These are phyloP conservation scores for cucumber (Cucumis sativus) DNA, from an alignment of 306 rosid species.

Conservation along the genomic window Cucumber_9930_V3 NC_026659.2:7495001-7495500, in stretches of 20 bases:
- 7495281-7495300: constrained; percentile 45
- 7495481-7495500: not conserved
- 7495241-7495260: constrained; percentile 3
- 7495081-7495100: no score
- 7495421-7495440: constrained; percentile 21
- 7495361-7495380: constrained; percentile 11
- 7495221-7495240: not conserved
- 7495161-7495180: not conserved
- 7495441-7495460: constrained; percentile 59
- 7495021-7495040: no score
- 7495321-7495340: constrained; percentile 35
- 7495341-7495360: constrained; percentile 8
- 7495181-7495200: not conserved
- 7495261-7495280: constrained; percentile 72
- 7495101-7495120: no score
- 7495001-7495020: no score
- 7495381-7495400: constrained; percentile 36
- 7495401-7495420: constrained; percentile 46
- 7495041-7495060: no score
- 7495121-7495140: no score
- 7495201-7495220: not conserved
- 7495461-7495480: constrained; percentile 13
- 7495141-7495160: not conserved
- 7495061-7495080: no score
- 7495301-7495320: constrained; percentile 10